Evolutionary conservation across 208 protist genomes (phyloP), one percentile per base, ranked within the genome.

Genomic region (Trypanosoma platydactyli): DNA sequence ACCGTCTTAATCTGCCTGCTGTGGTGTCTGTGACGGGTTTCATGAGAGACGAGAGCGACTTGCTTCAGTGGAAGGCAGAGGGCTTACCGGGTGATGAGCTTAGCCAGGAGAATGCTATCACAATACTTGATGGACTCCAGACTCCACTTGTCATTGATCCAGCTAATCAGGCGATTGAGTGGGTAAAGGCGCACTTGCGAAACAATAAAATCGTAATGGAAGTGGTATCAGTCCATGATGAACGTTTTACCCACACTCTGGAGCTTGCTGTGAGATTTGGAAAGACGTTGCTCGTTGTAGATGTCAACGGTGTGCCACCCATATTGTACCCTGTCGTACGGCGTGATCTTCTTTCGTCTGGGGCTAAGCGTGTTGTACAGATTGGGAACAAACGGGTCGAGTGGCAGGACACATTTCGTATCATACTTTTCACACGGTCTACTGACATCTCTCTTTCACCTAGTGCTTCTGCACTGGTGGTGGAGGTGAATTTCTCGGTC

Each of bases 241-340:
- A 95, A 48, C 92, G 94, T 50, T 99, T 99, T 68, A 59, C 92
- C 1, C 96, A 91, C 72, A 97, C 84, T 18, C 79, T 99, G 1
- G 98, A 99, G 84, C 87, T 99, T 11, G 92, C 96, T 41, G 97
- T 99, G 9, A 84, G 98, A 46, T 99, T 99, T 77, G 98, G 98
- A 64, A 99, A 99, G 81, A 99, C 96, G 48, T 80, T 99, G 33
- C 79, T 99, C 9, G 90, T 99, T 58, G 86, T 88, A 25, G 96
- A 99, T 80, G 96, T 98, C 49, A 85, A 98, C 68, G 61, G 53
- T n/a, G 86, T 99, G 7, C 92, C 97, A 64, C 90, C 97, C 29
- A 83, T 99, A 42, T 81, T 99, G 5, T 97, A 93, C 71, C 92
- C 97, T 12, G 48, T 99, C 3, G 74, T 99, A n/a, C 83, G 97